Percentiles rank a stretch among this genome's conserved stretches.
Evolutionary conservation across 1,284 basidiomycete genomes (phyloP).

Genomic region (Uromyces viciae-fabae): DNA sequence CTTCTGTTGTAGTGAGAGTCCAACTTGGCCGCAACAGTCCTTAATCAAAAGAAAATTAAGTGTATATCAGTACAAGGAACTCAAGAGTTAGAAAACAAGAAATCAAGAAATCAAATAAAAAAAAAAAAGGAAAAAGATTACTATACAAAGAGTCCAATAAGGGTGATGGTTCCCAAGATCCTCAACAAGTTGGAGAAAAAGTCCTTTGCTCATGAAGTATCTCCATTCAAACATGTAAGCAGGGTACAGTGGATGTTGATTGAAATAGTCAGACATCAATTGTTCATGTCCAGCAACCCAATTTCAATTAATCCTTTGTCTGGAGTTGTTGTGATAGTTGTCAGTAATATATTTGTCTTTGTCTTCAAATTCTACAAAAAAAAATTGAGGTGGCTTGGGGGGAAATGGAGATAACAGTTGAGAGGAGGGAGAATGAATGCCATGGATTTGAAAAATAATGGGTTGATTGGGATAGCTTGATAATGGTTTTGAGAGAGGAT

Average conservation of each 20-base stretch:
- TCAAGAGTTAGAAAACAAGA: neutral
- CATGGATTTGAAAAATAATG: no score
- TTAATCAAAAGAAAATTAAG: neutral
- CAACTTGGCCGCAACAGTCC: neutral
- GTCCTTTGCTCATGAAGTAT: neutral
- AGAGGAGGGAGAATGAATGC: no score
- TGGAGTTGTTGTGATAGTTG: neutral
- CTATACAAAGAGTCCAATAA: neutral
- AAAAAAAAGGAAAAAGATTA: neutral
- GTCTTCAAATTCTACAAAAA: no score
- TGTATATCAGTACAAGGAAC: no score
- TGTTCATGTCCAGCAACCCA: neutral
- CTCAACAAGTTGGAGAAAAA: neutral
- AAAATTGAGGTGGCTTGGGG: no score
- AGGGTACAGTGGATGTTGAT: neutral
- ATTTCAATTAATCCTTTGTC: neutral
- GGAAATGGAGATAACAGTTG: no score
- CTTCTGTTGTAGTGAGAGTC: neutral
- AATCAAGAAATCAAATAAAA: neutral
- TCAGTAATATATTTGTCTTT: no score
- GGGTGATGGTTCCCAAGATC: neutral
- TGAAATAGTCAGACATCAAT: neutral
- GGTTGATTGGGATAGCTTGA: no score
- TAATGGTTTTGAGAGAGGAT: no score
- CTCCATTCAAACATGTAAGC: neutral